Evolutionary conservation across 2,329 filamentous ascomycete species (phyloP).

Genomic region (Xylariaceae sp.): DNA sequence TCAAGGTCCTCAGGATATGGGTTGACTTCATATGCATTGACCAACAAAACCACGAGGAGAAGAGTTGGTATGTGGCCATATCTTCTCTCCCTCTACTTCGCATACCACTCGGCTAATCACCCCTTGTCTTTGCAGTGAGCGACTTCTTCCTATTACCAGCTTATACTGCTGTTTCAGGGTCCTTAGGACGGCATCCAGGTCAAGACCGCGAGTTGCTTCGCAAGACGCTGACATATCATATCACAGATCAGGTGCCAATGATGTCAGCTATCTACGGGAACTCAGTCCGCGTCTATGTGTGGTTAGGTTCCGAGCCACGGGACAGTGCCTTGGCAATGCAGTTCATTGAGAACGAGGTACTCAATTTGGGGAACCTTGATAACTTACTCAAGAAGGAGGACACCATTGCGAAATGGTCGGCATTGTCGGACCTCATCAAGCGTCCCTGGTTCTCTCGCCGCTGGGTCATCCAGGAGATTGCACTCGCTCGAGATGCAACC

Average conservation of each 20-base stretch:
- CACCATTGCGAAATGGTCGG: neutral
- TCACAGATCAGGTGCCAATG: conserved; percentile 1
- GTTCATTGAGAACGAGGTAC: conserved; percentile 2
- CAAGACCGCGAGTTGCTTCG: too few relatives aligned
- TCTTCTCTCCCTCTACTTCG: too few relatives aligned
- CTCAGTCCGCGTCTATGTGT: conserved; percentile 1
- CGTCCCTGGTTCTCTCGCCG: neutral
- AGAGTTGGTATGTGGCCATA: too few relatives aligned
- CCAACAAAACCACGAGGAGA: conserved; percentile 1
- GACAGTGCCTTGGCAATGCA: neutral
- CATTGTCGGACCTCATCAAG: neutral
- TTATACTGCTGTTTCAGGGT: too few relatives aligned
- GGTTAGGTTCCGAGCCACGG: conserved; percentile 1
- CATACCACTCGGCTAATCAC: too few relatives aligned
- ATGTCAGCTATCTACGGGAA: conserved; percentile 3
- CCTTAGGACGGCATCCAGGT: too few relatives aligned
- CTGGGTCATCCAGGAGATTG: neutral
- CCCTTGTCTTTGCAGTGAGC: too few relatives aligned
- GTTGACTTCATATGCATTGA: conserved; percentile 3
- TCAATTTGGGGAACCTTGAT: neutral
- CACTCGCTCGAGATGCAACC: neutral
- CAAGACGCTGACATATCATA: too few relatives aligned
- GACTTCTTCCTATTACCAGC: too few relatives aligned
- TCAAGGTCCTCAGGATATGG: neutral
- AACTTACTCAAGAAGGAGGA: neutral